A percentile compares a stretch with the other conserved stretches of the same genome.
phyloP scores from a whole-genome alignment of 2,329 filamentous ascomycete genomes.

The Beauveria asiatica region DNA sequence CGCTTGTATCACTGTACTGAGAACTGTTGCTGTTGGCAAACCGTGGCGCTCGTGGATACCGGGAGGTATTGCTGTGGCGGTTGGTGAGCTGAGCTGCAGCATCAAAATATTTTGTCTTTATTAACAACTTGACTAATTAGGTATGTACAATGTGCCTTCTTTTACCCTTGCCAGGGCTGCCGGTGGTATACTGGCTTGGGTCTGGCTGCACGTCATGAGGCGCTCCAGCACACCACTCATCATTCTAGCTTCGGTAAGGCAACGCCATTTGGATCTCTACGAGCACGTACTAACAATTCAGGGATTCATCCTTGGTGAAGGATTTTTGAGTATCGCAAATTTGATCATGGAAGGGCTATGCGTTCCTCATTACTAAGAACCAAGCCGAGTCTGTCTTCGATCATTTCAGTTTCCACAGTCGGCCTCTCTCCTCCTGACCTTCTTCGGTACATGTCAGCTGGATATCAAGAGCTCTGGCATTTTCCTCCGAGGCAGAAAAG shows the following conservation, averaged over 20 bases:
- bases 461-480: conserved; percentile 61
- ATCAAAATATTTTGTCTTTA: not conserved
- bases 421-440: conserved; percentile 31
- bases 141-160: conserved; percentile 96
- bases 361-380: conserved; percentile 42
- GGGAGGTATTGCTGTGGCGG: conserved; percentile 90
- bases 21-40: conserved; percentile 49
- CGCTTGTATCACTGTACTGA: conserved; percentile 57
- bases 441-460: conserved; percentile 51
- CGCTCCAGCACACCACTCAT: conserved; percentile 67
- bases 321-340: conserved; percentile 86
- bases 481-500: conserved; percentile 61
- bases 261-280: not conserved
- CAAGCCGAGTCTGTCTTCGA: not conserved
- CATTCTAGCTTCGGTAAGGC: conserved; percentile 65
- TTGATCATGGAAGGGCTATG: conserved; percentile 67
- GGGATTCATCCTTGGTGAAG: conserved; percentile 89
- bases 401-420: conserved; percentile 44
- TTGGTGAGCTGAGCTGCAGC: conserved; percentile 48
- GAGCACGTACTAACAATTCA: conserved; percentile 17
- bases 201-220: conserved; percentile 55
- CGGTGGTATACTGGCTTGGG: conserved; percentile 67
- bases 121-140: conserved; percentile 27
- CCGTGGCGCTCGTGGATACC: conserved; percentile 71
- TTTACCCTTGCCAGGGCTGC: conserved; percentile 85